Conservation (phyloP, 176 grass and related monocot genomes). For the Triticum urartu region DNA sequence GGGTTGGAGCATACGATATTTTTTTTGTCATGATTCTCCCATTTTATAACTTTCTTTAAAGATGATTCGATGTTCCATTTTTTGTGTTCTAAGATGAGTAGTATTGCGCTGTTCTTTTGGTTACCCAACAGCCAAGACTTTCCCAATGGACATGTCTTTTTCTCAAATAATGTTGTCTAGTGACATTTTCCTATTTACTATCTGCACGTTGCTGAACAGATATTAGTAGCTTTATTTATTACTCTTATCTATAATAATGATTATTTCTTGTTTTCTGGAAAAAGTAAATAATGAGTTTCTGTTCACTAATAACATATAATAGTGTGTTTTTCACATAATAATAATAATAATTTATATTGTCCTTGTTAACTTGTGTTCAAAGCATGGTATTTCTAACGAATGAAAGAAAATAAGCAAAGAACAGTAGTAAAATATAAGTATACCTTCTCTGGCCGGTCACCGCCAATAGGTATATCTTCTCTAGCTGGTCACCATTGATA, state of each 20-base stretch:
- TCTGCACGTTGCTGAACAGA: neutral
- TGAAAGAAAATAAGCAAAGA: neutral
- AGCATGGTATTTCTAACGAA: neutral
- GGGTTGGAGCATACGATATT: neutral
- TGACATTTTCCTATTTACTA: neutral
- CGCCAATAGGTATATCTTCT: too few species aligned
- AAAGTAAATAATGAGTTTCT: neutral
- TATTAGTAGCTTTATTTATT: neutral
- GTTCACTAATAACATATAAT: neutral
- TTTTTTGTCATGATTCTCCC: conserved; percentile 10
- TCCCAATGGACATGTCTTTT: neutral
- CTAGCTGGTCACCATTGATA: too few species aligned
- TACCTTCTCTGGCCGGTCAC: too few species aligned
- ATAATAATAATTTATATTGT: neutral
- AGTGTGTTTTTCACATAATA: neutral
- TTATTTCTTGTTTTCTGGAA: neutral
- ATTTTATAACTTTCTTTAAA: neutral
- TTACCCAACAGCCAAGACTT: neutral
- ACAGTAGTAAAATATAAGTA: neutral
- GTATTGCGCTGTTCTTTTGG: neutral
- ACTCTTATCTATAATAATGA: neutral
- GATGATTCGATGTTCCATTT: neutral
- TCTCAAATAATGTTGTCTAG: neutral
- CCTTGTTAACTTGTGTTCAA: too few species aligned
- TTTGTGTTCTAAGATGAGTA: neutral